A percentile compares a stretch with the other conserved stretches of the same genome.
Evolutionary conservation across 768 basidiomycete genomes (phyloP).

Genomic region (Gautieria morchelliformis): DNA sequence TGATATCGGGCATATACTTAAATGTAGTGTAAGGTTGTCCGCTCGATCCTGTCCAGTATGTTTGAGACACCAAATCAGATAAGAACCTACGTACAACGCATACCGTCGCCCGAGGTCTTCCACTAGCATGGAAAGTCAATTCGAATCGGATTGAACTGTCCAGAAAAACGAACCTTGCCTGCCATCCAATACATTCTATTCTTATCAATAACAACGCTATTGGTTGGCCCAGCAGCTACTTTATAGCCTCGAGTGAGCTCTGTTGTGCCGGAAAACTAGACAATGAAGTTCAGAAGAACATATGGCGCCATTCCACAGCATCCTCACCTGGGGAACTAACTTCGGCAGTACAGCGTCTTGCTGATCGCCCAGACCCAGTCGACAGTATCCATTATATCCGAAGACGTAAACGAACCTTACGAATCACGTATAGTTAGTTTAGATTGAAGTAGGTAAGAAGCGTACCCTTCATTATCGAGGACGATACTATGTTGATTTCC

Average conservation of each 20-base stretch:
- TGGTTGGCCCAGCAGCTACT: conserved; percentile 74
- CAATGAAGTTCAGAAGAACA: not conserved
- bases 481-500: conserved; percentile 86
- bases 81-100: not conserved
- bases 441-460: not conserved
- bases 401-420: conserved; percentile 68
- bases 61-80: conserved; percentile 6
- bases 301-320: not conserved
- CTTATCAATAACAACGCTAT: conserved; percentile 74
- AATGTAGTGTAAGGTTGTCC: conserved; percentile 86
- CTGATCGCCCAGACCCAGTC: conserved; percentile 82
- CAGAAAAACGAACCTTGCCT: conserved; percentile 47
- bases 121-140: conserved; percentile 42
- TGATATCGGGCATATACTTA: conserved; percentile 78
- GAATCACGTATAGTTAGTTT: not conserved
- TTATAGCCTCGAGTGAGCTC: conserved; percentile 47
- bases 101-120: conserved; percentile 93
- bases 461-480: conserved; percentile 65
- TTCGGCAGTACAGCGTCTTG: conserved; percentile 74
- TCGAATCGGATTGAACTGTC: not conserved
- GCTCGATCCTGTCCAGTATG: conserved; percentile 51
- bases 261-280: conserved; percentile 66
- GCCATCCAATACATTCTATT: conserved; percentile 86
- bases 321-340: conserved; percentile 63
- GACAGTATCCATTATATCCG: conserved; percentile 88